A percentile compares a stretch with the other conserved stretches of the same genome.
phyloP scores from a whole-genome alignment of 208 protist species.

The Leptomonas seymouri region DNA sequence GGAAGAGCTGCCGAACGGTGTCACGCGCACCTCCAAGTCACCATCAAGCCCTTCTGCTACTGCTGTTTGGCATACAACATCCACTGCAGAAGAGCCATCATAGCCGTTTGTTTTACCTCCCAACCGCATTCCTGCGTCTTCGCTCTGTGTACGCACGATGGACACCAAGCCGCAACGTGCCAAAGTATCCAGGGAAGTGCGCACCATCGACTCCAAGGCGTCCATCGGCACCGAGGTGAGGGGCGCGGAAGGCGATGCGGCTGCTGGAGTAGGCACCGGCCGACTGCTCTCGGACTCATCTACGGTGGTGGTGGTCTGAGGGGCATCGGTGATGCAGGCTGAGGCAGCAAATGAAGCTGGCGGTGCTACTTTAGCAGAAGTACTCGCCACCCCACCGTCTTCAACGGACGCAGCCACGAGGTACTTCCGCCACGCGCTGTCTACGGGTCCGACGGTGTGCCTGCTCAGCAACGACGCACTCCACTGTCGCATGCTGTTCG shows the following conservation, averaged over 20 bases:
- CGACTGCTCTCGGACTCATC: constrained; percentile 18
- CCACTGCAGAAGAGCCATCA: background rate
- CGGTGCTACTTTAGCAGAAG: no score
- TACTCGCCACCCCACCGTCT: no score
- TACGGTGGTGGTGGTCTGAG: background rate
- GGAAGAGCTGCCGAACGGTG: constrained; percentile 75
- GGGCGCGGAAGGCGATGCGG: background rate
- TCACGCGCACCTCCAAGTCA: constrained; percentile 34
- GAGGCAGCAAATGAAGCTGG: background rate
- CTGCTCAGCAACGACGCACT: constrained; percentile 44
- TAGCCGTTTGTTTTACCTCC: background rate
- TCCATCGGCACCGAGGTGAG: constrained; percentile 15
- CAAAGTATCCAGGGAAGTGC: constrained; percentile 17
- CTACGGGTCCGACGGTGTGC: constrained; percentile 56
- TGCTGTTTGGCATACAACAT: background rate
- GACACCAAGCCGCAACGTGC: constrained; percentile 27
- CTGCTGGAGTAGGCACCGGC: background rate
- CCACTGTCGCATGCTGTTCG: constrained; percentile 50
- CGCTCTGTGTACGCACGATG: background rate
- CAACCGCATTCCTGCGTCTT: background rate
- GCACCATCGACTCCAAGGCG: constrained; percentile 20
- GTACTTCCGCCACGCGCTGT: constrained; percentile 23
- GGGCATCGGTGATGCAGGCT: background rate
- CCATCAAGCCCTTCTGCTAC: background rate
- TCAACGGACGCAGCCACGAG: background rate